Base-by-base conservation (phyloP, 192 early-diverging fungal genomes). In the Physocladia obscura region DNA sequence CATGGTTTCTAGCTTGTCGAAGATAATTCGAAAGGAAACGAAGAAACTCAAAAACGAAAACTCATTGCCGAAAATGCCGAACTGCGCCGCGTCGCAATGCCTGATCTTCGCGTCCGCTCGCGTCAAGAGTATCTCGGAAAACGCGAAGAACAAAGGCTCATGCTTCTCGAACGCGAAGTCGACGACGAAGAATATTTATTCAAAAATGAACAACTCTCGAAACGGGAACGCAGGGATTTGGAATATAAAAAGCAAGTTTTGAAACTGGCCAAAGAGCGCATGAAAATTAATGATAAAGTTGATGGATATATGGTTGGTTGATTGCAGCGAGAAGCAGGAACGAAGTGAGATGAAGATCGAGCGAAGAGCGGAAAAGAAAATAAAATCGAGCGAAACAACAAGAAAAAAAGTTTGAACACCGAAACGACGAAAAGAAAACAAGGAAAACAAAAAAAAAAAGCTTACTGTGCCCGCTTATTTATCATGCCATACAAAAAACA, bases 161-260 rank as follows among this genome's bases (percentile, higher is more conserved):
- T 89, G 68, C 77, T 96, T 27, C 71, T 94, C 55, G 74, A 91
- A 55, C 79, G 87, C 69, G 83, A 92, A 67, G 83, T 99, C 30
- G 82, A 85, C 37, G 95, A 99, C 67, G 95, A 98, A 73, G 92
- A 96, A 62, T 79, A 80, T 30, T 65, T 97, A 36, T 97, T 98
- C 69, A 75, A 78, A 13, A 80, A 78, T 36, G 85, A 91, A 55
- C 81, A 87, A 50, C 79, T 97, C 35, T 92, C 91, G 0, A 86
- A 88, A 36, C 83, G 83, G 62, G 97, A 99, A 74, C 77, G 79
- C 1, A 76, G 76, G 1, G 91, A 94, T 24, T 77, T 91, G 21
- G 93, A 94, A 63, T 87, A 92, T 70, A 93, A 95, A 44, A 91
- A 91, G 76, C 82, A 92, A 72, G 81, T 94, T n/a, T 62, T 97